A percentile compares a stretch with the other conserved stretches of the same genome.
Conservation (phyloP, 805 yeast genomes). For the Kluyveromyces nonfermentans region DNA sequence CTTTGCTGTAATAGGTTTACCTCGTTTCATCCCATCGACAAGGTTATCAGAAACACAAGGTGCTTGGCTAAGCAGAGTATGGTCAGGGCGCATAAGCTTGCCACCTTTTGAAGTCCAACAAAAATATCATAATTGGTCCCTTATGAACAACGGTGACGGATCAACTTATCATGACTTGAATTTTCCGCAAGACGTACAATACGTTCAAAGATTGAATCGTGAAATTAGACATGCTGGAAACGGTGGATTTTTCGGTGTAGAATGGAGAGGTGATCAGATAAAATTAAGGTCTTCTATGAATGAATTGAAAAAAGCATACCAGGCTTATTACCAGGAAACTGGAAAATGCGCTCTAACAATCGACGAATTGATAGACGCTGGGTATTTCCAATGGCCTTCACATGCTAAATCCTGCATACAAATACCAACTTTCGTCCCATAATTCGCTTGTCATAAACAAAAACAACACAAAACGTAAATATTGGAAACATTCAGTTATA, state of each 20-base stretch:
- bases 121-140: slow-evolving; percentile 32
- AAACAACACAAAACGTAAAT: too few species aligned
- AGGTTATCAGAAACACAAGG: slow-evolving; percentile 53
- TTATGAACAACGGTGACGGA: slow-evolving; percentile 38
- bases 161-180: slow-evolving; percentile 42
- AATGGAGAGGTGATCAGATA: slow-evolving; percentile 42
- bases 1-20: slow-evolving; percentile 50
- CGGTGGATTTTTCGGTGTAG: slow-evolving; percentile 40
- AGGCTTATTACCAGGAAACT: slow-evolving; percentile 31
- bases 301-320: slow-evolving; percentile 36
- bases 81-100: slow-evolving; percentile 43
- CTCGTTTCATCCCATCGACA: slow-evolving; percentile 51
- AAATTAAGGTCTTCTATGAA: slow-evolving; percentile 36
- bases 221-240: slow-evolving; percentile 31
- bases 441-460: background rate
- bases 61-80: slow-evolving; percentile 50
- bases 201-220: slow-evolving; percentile 38
- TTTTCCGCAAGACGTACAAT: slow-evolving; percentile 51
- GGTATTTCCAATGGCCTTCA: slow-evolving; percentile 29
- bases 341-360: slow-evolving; percentile 32
- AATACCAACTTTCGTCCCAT: slow-evolving; percentile 9
- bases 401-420: slow-evolving; percentile 11
- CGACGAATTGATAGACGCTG: slow-evolving; percentile 32
- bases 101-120: slow-evolving; percentile 44
- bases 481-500: too few species aligned